Base-by-base conservation (phyloP, 2,329 filamentous ascomycete species). In the Ceratocystis harringtonii region DNA sequence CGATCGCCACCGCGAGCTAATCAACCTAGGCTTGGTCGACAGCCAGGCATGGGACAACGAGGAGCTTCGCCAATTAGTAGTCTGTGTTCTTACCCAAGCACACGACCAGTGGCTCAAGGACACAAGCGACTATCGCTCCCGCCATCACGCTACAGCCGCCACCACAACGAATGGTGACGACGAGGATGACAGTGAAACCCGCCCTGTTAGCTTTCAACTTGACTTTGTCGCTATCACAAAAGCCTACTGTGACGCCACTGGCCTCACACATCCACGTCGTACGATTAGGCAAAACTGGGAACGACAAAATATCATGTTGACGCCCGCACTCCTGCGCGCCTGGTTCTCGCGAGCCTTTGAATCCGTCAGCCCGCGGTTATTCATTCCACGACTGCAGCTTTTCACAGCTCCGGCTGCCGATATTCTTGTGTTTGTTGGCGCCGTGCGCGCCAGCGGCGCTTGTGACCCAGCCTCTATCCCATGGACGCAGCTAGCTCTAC, bases 331-430 rank as follows among this genome's bases (percentile, higher is more conserved):
- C 12, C 60, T 67, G n/a, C 57, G 63, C 15, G 61, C 64, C 12
- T 67, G 66, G 66, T 60, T 50, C 45, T 30, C 36, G 17, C 64
- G 64, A 36, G 25, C 44, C 19, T 67, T 67, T 50, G 66, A 67
- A n/a, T 19, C 25, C n/a, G n/a, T 67, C 1, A 52, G 66, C 17
- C 44, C 58, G 5, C 63, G 63, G 10, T 30, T 64, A 22, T 67
- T 58, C 36, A 25, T 67, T 22, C 63, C 66, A 6, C 50, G 63
- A 12, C 58, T 67, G 12, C 61, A 58, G 19, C 32, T 67, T n/a
- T 57, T 50, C 19, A 55, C 48, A 30, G 50, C 60, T 22, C 30
- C 55, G 1, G n/a, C 60, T 2, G 25, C 36, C 25, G 55, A 64
- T 10, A 50, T 48, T 19, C n/a, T 67, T 1, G 60, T 62, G 10